phyloP scores from a whole-genome alignment of 805 yeast genomes.

The Komagataella ulmi region DNA sequence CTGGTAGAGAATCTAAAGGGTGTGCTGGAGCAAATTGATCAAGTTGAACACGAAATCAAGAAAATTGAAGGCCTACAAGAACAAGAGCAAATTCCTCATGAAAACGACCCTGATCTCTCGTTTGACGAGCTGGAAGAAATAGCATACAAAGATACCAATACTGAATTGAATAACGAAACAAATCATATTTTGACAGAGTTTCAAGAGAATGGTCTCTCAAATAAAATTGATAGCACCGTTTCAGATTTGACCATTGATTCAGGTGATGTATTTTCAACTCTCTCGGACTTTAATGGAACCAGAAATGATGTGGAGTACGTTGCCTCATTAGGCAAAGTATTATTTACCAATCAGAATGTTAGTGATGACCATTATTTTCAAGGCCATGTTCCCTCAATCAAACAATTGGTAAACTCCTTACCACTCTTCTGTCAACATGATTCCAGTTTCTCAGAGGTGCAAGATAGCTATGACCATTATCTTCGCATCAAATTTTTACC shows the following conservation, averaged over 20 bases:
- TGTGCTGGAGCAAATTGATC: not conserved
- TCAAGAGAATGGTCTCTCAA: not conserved
- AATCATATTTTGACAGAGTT: not conserved
- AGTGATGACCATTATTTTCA: conserved; percentile 10
- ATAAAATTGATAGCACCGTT: not conserved
- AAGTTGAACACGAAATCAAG: not conserved
- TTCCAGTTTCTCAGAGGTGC: conserved; percentile 8
- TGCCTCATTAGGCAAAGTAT: conserved; percentile 16
- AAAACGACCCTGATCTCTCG: not conserved
- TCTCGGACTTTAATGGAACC: conserved; percentile 3
- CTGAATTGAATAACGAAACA: not conserved
- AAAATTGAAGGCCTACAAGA: not conserved
- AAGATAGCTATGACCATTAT: conserved; percentile 11
- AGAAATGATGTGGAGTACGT: conserved; percentile 11
- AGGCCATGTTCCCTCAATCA: conserved; percentile 12
- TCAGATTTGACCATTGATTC: not conserved
- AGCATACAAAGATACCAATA: not conserved
- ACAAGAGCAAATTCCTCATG: not conserved
- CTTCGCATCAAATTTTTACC: conserved; percentile 18
- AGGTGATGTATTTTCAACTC: not conserved
- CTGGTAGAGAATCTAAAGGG: not conserved
- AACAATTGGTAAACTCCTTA: conserved; percentile 6
- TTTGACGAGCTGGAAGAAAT: not conserved
- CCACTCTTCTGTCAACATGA: not conserved
- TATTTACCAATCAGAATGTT: conserved; percentile 7